Base-by-base conservation (phyloP, 495 filamentous ascomycete genomes). In the Aspergillus homomorphus region DNA sequence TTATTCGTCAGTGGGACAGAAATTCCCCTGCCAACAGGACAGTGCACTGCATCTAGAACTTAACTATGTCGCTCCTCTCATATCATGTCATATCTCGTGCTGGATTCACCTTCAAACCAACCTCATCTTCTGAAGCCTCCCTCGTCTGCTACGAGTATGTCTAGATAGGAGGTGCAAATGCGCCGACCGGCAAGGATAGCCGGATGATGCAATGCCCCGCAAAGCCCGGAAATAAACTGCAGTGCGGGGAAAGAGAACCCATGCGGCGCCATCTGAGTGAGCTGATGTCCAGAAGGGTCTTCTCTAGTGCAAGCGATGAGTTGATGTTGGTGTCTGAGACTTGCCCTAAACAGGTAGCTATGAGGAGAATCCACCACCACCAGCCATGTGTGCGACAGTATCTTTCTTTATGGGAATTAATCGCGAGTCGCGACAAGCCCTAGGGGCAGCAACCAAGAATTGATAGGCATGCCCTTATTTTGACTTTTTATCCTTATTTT, bases 1-100 rank as follows among this genome's bases (percentile, higher is more conserved):
- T 65, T 57, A 76, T 76, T 76, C 69, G 73, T 53, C 52, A 53
- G 41, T 53, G 19, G 33, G 24, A 44, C 12, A 15, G n/a, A 33
- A 42, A 59, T 53, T 38, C 45, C 52, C 45, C 50, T 61, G 54
- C 62, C 72, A 66, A 73, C 69, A 72, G 69, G 61, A 58, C 48
- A 24, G 41, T 38, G 33, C 33, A 38, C 49, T 38, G 56, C 18
- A 60, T 60, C 64, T 66, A 63, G 64, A 66, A 60, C 33, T 38
- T 7, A 38, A 38, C 61, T 49, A 57, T 38, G 10, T 48, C 42
- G 7, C 14, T 60, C 14, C 42, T 9, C 19, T 33, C 26, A 23
- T 21, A 45, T 60, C 56, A 45, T 51, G 46, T 45, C 43, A 59
- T 9, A 38, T 38, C 8, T 38, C 10, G 33, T 14, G 33, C 8